Evolutionary conservation across 2,329 filamentous ascomycete species (phyloP), one percentile per base, ranked within the genome.

Genomic region (Myriangium duriaei): DNA sequence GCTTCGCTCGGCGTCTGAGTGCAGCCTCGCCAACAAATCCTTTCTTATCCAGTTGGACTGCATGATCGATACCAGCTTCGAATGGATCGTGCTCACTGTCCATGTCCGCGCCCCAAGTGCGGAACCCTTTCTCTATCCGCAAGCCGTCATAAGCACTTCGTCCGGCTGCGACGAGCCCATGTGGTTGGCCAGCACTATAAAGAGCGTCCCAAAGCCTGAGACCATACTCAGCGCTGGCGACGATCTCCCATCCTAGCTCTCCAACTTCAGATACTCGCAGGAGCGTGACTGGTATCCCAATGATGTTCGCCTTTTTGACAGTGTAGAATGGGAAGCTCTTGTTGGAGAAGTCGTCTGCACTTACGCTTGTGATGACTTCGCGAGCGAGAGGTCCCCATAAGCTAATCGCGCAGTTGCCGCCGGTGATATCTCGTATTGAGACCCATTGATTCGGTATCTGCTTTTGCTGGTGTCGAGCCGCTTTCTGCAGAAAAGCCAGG

Each of bases 171-270:
- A 78, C 59, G 3, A 78, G 51, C 1, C 73, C 74, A 11, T 73
- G 62, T 0, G 58, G 47, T 43, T 69, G 64, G 0, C 74, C 74
- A 1, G 71, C 69, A 19, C 65, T 51, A 60, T 58, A 75, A 1
- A 79, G 53, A 0, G 60, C 59, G 43, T 78, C 73, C 75, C 75
- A 79, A 0, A 79, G 57, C 1, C 63, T 58, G 10, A 64, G 64
- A 1, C 74, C 74, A 29, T 70, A 65, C 16, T 78, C 74, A 1
- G 74, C 69, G 21, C 62, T 74, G 1, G 73, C 64, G 42, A 75
- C 71, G 13, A 79, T 64, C 49, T 79, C 74, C 72, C 72, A 79
- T 1, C 75, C 74, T 0, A 63, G 55, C 46, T 79, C 74, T 4
- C 75, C 74, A 3, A 79, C 69, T 35, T 71, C 74, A 0, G 74